Percentiles rank a stretch among this genome's conserved stretches.
These are phyloP conservation scores for Alternaria sp. DNA, from an alignment of 2,329 filamentous ascomycete genomes.

Conservation along the genomic window DNA sequence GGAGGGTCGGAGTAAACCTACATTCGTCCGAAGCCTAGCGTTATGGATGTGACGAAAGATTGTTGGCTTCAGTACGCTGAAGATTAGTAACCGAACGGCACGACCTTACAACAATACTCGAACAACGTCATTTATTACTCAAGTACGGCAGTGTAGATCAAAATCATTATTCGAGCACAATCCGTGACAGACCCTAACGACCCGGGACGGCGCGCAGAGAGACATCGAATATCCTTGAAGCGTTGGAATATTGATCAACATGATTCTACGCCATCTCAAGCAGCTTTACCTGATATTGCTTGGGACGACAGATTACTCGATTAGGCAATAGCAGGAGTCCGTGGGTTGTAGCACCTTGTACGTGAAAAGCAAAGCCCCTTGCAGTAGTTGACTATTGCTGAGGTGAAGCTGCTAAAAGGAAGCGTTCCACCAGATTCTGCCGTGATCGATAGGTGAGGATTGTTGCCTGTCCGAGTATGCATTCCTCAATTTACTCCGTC, in stretches of 20 bases:
- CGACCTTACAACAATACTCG: background rate
- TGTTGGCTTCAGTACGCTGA: background rate
- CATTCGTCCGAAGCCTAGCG: background rate
- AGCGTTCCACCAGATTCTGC: background rate
- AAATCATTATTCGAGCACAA: background rate
- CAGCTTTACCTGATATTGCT: background rate
- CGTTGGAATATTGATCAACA: background rate
- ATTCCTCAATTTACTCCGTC: no score
- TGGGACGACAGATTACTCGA: background rate
- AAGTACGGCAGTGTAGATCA: background rate
- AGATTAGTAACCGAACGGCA: background rate
- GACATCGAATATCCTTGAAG: background rate
- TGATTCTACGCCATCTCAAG: background rate
- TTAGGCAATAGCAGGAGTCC: background rate
- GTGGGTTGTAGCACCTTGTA: background rate
- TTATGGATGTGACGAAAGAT: background rate
- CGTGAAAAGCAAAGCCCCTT: background rate
- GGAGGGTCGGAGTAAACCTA: background rate
- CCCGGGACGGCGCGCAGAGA: background rate
- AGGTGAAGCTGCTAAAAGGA: background rate
- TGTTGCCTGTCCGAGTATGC: background rate
- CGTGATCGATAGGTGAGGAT: background rate
- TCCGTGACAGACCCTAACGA: background rate
- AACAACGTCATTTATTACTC: background rate
- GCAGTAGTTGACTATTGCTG: background rate